Conservation (phyloP, 1,139 yeast species). For the Magnusiomyces ingens region DNA sequence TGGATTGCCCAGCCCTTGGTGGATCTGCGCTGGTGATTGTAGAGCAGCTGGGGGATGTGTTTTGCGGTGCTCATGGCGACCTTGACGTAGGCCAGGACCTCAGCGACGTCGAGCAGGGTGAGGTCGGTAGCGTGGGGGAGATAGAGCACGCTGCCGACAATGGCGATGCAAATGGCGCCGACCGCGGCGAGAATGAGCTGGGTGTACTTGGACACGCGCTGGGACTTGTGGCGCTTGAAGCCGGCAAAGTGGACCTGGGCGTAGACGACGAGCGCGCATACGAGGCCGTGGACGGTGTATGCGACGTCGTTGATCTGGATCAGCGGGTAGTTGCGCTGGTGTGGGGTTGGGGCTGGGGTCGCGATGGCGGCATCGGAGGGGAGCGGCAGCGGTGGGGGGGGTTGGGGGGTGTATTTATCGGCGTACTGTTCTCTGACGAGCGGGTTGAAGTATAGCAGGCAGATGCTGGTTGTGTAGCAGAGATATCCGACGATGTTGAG, state of each 20-base stretch:
- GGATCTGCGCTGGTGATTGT: slow-evolving; percentile 47
- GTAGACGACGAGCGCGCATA: slow-evolving; percentile 31
- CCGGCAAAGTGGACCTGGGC: slow-evolving; percentile 36
- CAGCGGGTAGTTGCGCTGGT: slow-evolving; percentile 31
- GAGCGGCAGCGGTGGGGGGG: slow-evolving; percentile 1
- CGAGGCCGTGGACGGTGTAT: slow-evolving; percentile 40
- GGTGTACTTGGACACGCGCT: slow-evolving; percentile 25
- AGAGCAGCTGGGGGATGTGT: slow-evolving; percentile 54
- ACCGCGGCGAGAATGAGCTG: slow-evolving; percentile 19
- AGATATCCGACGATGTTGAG: slow-evolving; percentile 41
- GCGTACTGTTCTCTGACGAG: slow-evolving; percentile 38
- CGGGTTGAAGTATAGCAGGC: slow-evolving; percentile 34
- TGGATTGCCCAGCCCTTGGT: slow-evolving; percentile 52
- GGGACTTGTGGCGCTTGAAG: slow-evolving; percentile 30
- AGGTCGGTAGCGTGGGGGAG: slow-evolving; percentile 2
- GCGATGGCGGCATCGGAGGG: background rate
- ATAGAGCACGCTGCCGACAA: slow-evolving; percentile 9
- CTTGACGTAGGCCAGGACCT: slow-evolving; percentile 44
- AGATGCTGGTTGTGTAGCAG: slow-evolving; percentile 38
- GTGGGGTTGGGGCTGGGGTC: background rate
- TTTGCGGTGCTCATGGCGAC: slow-evolving; percentile 50
- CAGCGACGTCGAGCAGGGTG: slow-evolving; percentile 30
- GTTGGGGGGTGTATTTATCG: slow-evolving; percentile 24
- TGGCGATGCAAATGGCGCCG: slow-evolving; percentile 15
- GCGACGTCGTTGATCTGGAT: slow-evolving; percentile 41